phyloP scores from a whole-genome alignment of 1,284 basidiomycete genomes.

The Bondarzewia mesenterica region DNA sequence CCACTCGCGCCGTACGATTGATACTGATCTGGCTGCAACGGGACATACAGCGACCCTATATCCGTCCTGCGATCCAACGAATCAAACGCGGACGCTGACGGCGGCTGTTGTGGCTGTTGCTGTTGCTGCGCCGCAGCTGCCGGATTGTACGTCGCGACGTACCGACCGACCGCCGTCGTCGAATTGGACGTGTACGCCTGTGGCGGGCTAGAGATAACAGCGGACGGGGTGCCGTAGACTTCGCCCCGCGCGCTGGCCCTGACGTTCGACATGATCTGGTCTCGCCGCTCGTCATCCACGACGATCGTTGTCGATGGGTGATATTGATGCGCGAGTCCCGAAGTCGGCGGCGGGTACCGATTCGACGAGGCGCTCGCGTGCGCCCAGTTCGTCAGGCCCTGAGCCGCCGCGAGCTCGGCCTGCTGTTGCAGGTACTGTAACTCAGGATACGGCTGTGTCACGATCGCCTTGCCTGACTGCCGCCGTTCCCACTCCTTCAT shows the following conservation, averaged over 20 bases:
- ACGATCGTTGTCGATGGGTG: conserved; percentile 48
- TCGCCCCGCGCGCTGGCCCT: conserved; percentile 57
- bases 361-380: conserved; percentile 9
- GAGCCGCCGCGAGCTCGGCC: conserved; percentile 70
- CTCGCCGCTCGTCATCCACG: conserved; percentile 58
- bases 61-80: conserved; percentile 53
- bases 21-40: conserved; percentile 74
- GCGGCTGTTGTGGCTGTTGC: conserved; percentile 21
- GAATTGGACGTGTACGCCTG: conserved; percentile 54
- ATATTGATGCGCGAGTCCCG: conserved; percentile 65
- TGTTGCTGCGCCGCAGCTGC: conserved; percentile 10
- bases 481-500: conserved; percentile 86
- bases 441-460: conserved; percentile 74
- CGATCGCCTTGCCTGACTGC: conserved; percentile 58
- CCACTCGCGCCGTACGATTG: conserved; percentile 37
- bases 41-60: conserved; percentile 61
- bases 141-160: conserved; percentile 38
- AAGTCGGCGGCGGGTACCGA: conserved; percentile 54
- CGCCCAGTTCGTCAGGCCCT: conserved; percentile 38
- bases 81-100: conserved; percentile 45
- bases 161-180: conserved; percentile 48
- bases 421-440: conserved; percentile 88
- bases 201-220: conserved; percentile 62
- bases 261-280: conserved; percentile 67
- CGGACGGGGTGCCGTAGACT: conserved; percentile 36